Evolutionary conservation across 345 rosid genomes (phyloP).

Genomic region (Aurinia saxatilis): DNA sequence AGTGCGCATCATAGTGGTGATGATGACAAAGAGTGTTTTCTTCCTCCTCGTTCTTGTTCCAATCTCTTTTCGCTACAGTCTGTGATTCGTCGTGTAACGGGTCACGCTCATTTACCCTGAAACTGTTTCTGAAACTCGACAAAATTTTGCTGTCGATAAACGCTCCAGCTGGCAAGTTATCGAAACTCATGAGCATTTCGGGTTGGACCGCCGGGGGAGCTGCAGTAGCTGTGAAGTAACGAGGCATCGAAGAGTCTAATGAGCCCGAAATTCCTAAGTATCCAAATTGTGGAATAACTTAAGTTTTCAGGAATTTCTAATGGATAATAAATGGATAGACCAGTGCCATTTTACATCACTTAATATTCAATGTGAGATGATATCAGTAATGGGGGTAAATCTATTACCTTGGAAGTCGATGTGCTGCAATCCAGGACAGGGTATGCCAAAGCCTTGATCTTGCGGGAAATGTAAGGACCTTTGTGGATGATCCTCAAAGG

Average conservation of each 20-base stretch:
- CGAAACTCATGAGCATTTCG: slow-evolving; percentile 25
- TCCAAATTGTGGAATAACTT: neutral
- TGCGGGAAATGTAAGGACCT: slow-evolving; percentile 30
- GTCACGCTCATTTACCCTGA: slow-evolving; percentile 11
- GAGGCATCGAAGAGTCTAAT: slow-evolving; percentile 3
- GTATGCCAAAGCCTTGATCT: slow-evolving; percentile 4
- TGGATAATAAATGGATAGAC: too few relatives aligned
- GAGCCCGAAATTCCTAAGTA: neutral
- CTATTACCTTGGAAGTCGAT: slow-evolving; percentile 13
- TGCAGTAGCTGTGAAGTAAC: neutral
- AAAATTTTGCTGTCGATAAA: slow-evolving; percentile 7
- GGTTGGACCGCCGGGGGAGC: slow-evolving; percentile 22
- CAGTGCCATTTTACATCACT: too few relatives aligned
- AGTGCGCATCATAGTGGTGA: neutral
- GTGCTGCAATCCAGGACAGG: slow-evolving; percentile 7
- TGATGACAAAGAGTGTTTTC: slow-evolving; percentile 11
- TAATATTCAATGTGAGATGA: too few relatives aligned
- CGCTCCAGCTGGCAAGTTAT: slow-evolving; percentile 2
- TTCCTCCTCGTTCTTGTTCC: neutral
- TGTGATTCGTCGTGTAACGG: neutral
- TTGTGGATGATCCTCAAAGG: slow-evolving; percentile 21
- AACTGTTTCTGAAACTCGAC: slow-evolving; percentile 2
- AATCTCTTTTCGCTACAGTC: neutral
- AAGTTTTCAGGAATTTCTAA: neutral
- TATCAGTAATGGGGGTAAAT: neutral